These are phyloP conservation scores for Arxiozyma slooffiae DNA, from an alignment of 1,139 yeast species.

Conservation along the genomic window DNA sequence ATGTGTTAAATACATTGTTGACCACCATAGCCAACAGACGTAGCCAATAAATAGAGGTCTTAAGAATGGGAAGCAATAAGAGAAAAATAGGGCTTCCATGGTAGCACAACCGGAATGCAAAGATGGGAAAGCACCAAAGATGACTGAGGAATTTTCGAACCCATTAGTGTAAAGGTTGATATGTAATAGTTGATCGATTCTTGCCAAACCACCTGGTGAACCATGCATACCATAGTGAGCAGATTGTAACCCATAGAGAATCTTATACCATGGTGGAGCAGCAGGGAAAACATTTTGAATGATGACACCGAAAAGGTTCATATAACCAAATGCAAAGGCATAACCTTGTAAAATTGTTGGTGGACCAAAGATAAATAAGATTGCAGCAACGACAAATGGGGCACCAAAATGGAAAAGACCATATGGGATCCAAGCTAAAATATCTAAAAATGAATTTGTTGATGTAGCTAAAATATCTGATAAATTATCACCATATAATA, in stretches of 20 bases:
- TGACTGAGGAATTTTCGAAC: conserved; percentile 79
- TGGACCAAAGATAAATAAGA: conserved; percentile 81
- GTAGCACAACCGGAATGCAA: conserved; percentile 89
- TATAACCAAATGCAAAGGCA: conserved; percentile 95
- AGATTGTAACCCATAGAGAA: conserved; percentile 72
- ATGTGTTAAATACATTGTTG: conserved; percentile 93
- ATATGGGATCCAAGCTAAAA: conserved; percentile 92
- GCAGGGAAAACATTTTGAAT: conserved; percentile 81
- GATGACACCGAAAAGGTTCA: conserved; percentile 79
- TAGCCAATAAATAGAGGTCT: conserved; percentile 59
- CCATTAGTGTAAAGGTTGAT: conserved; percentile 79
- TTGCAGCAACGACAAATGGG: conserved; percentile 77
- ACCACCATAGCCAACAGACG: conserved; percentile 95
- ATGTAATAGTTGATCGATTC: conserved; percentile 77
- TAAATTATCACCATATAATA: conserved; percentile 86
- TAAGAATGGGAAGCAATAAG: conserved; percentile 67
- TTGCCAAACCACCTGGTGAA: conserved; percentile 90
- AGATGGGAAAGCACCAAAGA: conserved; percentile 97
- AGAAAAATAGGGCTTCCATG: conserved; percentile 80
- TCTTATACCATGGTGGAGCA: conserved; percentile 98
- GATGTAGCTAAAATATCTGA: conserved; percentile 76
- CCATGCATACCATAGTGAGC: conserved; percentile 91
- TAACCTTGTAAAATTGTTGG: conserved; percentile 81
- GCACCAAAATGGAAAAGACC: conserved; percentile 83
- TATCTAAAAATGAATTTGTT: conserved; percentile 58